A percentile compares a stretch with the other conserved stretches of the same genome.
Evolutionary conservation across 2,329 filamentous ascomycete species (phyloP).

Genomic region (Xylaria sp.): DNA sequence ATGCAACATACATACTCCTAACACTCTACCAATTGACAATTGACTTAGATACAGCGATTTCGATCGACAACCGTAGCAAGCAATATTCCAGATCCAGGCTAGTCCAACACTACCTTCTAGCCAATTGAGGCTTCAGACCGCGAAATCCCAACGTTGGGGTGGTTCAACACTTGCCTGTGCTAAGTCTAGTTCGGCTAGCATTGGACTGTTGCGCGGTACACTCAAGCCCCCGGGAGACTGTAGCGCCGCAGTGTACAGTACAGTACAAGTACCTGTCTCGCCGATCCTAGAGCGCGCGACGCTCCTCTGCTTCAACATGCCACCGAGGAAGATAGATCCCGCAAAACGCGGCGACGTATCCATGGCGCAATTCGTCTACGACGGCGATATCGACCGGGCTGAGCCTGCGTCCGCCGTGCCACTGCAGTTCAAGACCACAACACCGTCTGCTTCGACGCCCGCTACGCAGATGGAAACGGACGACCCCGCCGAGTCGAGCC

Average conservation of each 20-base stretch:
- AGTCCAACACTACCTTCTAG: neutral
- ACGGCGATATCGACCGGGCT: conserved; percentile 50
- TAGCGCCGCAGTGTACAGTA: neutral
- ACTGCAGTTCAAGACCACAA: conserved; percentile 40
- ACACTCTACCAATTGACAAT: neutral
- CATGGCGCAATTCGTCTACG: conserved; percentile 57
- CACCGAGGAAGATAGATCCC: conserved; percentile 65
- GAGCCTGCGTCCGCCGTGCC: conserved; percentile 42
- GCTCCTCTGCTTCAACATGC: conserved; percentile 54
- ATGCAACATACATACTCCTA: neutral
- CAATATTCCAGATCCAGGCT: neutral
- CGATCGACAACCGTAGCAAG: neutral
- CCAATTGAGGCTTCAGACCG: neutral
- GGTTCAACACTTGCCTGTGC: conserved; percentile 12
- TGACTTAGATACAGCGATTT: too few species aligned
- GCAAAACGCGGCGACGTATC: conserved; percentile 58
- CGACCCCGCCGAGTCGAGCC: conserved; percentile 43
- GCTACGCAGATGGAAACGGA: conserved; percentile 50
- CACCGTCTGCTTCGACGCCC: conserved; percentile 39
- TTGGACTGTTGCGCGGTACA: neutral
- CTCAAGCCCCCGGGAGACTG: neutral
- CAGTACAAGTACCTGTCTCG: too few species aligned
- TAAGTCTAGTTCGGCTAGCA: conserved; percentile 2
- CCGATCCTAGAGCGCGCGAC: neutral
- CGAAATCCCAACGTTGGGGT: neutral